Percentiles rank a stretch among this genome's conserved stretches.
phyloP scores from a whole-genome alignment of 2,329 filamentous ascomycete genomes.

The Phialophora expanda region DNA sequence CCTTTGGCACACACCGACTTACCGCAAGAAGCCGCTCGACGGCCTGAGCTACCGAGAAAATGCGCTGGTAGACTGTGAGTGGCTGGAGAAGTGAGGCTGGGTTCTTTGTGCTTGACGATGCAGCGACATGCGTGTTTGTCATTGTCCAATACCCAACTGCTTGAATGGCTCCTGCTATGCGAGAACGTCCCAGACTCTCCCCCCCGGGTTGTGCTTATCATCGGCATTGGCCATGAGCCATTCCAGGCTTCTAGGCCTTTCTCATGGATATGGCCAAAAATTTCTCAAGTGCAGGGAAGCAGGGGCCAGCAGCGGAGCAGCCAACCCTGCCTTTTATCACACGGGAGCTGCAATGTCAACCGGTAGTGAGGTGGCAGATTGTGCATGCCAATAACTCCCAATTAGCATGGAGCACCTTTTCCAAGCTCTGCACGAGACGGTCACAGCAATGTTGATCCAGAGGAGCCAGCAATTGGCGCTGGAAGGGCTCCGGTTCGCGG shows the following conservation, averaged over 20 bases:
- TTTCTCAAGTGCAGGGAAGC: not conserved
- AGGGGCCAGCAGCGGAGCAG: constrained; percentile 44
- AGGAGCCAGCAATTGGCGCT: not conserved
- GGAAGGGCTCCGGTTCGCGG: not conserved
- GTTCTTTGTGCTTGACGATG: not conserved
- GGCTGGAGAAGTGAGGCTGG: constrained; percentile 10
- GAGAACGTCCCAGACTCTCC: not conserved
- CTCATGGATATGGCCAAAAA: not conserved
- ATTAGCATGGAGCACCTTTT: not conserved
- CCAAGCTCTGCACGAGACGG: not conserved
- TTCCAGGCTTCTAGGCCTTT: not conserved
- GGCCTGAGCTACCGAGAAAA: not conserved
- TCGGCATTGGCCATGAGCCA: not conserved
- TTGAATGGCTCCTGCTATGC: not conserved
- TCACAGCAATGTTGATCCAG: not conserved
- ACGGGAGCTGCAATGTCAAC: not conserved
- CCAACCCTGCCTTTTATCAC: constrained; percentile 21
- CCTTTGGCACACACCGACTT: not conserved
- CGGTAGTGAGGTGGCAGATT: constrained; percentile 1
- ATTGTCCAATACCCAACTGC: not conserved
- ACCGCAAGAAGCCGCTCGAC: not conserved
- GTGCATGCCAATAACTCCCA: not conserved
- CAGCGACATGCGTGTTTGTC: not conserved
- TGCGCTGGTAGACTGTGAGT: constrained; percentile 5
- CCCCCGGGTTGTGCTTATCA: not conserved